These are phyloP conservation scores for Neophaeococcomyces aloes DNA, from an alignment of 2,329 filamentous ascomycete species.

Conservation along the genomic window DNA sequence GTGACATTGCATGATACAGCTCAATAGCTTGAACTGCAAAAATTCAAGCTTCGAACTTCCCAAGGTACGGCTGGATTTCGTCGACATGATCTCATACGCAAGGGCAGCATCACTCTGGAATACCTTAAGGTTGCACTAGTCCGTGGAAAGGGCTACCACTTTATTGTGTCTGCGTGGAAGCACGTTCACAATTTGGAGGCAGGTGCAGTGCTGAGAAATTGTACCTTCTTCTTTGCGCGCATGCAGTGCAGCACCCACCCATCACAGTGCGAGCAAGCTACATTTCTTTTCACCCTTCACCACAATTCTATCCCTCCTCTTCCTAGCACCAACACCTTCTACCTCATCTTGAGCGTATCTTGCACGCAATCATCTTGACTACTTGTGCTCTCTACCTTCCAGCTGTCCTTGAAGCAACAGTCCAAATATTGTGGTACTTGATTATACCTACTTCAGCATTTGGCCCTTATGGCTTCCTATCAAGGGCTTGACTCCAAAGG, in stretches of 20 bases:
- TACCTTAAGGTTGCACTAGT: too few relatives aligned
- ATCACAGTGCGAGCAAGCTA: conserved; percentile 9
- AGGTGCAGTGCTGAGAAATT: not conserved
- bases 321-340: conserved; percentile 12
- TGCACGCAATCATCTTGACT: conserved; percentile 6
- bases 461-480: conserved; percentile 5
- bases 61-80: too few relatives aligned
- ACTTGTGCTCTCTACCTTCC: conserved; percentile 4
- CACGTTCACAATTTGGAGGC: not conserved
- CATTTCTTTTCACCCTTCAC: conserved; percentile 19
- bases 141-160: too few relatives aligned
- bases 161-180: not conserved
- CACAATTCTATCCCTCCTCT: conserved; percentile 11
- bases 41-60: too few relatives aligned
- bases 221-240: conserved; percentile 2
- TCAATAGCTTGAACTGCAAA: too few relatives aligned
- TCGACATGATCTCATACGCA: too few relatives aligned
- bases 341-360: conserved; percentile 8
- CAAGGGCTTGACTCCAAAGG: not conserved
- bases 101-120: too few relatives aligned
- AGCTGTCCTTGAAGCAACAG: conserved; percentile 11
- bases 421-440: conserved; percentile 12
- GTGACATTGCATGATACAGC: too few relatives aligned
- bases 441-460: conserved; percentile 7
- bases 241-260: not conserved